These are phyloP conservation scores for Cordyceps sp. DNA, from an alignment of 2,329 filamentous ascomycete genomes.

Conservation along the genomic window DNA sequence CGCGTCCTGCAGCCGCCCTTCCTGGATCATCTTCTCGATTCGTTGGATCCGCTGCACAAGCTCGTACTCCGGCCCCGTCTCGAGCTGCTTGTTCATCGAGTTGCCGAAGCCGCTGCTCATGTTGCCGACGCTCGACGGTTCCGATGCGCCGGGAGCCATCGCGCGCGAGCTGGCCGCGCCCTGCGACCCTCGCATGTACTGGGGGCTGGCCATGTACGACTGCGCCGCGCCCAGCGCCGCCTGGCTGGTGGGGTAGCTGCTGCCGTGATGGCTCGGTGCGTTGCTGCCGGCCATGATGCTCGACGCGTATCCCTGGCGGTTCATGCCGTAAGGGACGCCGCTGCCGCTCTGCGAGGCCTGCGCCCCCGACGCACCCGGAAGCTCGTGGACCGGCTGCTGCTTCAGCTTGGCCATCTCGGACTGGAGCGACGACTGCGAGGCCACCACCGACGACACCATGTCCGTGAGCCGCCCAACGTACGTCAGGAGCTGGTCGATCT, in stretches of 20 bases:
- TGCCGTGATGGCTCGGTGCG: slow-evolving; percentile 14
- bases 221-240: slow-evolving; percentile 12
- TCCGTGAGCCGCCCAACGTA: slow-evolving; percentile 51
- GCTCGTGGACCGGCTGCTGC: slow-evolving; percentile 28
- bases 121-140: slow-evolving; percentile 17
- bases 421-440: slow-evolving; percentile 53
- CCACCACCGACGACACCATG: slow-evolving; percentile 53
- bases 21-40: slow-evolving; percentile 45
- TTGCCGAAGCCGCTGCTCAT: slow-evolving; percentile 18
- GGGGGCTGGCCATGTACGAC: slow-evolving; percentile 18
- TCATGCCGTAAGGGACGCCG: not conserved
- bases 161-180: slow-evolving; percentile 17
- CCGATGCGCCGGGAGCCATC: slow-evolving; percentile 10
- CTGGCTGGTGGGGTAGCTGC: slow-evolving; percentile 18
- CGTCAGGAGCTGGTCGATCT: slow-evolving; percentile 57
- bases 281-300: slow-evolving; percentile 9
- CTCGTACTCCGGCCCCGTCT: slow-evolving; percentile 28
- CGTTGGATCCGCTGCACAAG: slow-evolving; percentile 35
- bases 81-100: slow-evolving; percentile 15
- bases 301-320: slow-evolving; percentile 12
- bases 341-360: slow-evolving; percentile 6
- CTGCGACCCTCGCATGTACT: slow-evolving; percentile 17
- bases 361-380: slow-evolving; percentile 13
- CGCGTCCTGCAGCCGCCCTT: slow-evolving; percentile 43
- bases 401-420: slow-evolving; percentile 43